Base-by-base conservation (phyloP, 305 asterid species). In the Coffea humblotiana region DNA sequence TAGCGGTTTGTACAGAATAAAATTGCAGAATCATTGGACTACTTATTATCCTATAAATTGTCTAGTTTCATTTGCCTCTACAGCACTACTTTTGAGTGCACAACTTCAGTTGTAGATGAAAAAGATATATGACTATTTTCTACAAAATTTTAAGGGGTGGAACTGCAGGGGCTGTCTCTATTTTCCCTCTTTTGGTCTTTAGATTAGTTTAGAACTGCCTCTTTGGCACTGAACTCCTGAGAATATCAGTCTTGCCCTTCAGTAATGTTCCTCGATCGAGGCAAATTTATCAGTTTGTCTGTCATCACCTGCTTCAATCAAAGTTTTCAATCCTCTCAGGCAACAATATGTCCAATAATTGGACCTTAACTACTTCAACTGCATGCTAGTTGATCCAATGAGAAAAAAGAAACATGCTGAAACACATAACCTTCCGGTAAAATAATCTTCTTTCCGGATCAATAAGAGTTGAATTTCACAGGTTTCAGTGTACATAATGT, bases 1-100 rank as follows among this genome's bases (percentile, higher is more conserved):
- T 37, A 75, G 51, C 65, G 21, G 61, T 70, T 48, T 79, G 74
- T 83, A 40, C 25, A 79, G 18, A 71, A 27, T 71, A 47, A 64
- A 61, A 51, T n/a, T 51, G 74, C 74, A 77, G 29, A 48, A 65
- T 65, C 48, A 51, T 6, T 25, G 11, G 6, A 66, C 48, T 48
- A 0, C 47, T 15, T 63, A 49, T 18, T 27, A n/a, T 47, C 70
- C 63, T 19, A n/a, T 76, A 8, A 25, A 11, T 35, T n/a, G 43
- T n/a, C 43, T 75, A 45, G 45, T 66, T 47, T 64, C 18, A 21
- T 64, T 35, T 6, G 13, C 48, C n/a, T 35, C 72, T 7, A 65
- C 11, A 29, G 16, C 32, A 64, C 40, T n/a, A 64, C 3, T 63
- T 63, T 8, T 32, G 21, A 66, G 23, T 29, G n/a, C 4, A 5